phyloP scores from a whole-genome alignment of 2,329 filamentous ascomycete genomes.

The Ophiostoma pallidulum region DNA sequence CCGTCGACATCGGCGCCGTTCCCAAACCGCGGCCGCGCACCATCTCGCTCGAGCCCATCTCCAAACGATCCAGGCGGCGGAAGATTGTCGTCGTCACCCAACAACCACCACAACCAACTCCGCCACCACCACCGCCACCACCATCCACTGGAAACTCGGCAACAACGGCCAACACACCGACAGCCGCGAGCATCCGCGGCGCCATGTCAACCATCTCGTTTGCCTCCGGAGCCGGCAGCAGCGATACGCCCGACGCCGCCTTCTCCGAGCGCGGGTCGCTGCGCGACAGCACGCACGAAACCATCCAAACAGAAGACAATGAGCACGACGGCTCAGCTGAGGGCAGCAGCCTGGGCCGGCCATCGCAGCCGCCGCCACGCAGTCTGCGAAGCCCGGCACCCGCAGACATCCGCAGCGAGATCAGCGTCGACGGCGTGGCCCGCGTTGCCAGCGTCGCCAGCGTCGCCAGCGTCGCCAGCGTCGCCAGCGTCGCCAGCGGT shows the following conservation, averaged over 20 bases:
- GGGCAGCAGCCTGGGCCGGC: too few species aligned
- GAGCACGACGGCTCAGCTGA: slow-evolving; percentile 1
- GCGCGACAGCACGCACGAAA: slow-evolving; percentile 6
- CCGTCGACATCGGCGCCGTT: slow-evolving; percentile 73
- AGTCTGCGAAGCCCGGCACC: slow-evolving; percentile 29
- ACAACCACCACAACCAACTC: slow-evolving; percentile 15
- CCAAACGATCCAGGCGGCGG: slow-evolving; percentile 57
- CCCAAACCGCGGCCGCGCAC: slow-evolving; percentile 66
- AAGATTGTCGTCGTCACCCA: slow-evolving; percentile 41
- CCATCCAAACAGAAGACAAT: not conserved
- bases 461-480: slow-evolving; percentile 58
- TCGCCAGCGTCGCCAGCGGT: slow-evolving; percentile 59
- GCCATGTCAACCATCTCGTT: slow-evolving; percentile 18
- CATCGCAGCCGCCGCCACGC: not conserved
- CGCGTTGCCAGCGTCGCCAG: slow-evolving; percentile 54
- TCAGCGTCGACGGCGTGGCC: slow-evolving; percentile 59
- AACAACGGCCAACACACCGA: not conserved
- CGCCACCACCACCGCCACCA: not conserved
- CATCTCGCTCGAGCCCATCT: slow-evolving; percentile 80
- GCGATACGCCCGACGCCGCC: slow-evolving; percentile 26
- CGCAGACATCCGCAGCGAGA: slow-evolving; percentile 54
- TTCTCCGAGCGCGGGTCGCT: slow-evolving; percentile 30
- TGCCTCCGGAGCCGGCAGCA: slow-evolving; percentile 5
- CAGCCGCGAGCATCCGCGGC: not conserved
- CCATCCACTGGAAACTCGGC: too few species aligned